A percentile compares a stretch with the other conserved stretches of the same genome.
Evolutionary conservation across 2,329 filamentous ascomycete species (phyloP).

Genomic region (Nemania serpens): DNA sequence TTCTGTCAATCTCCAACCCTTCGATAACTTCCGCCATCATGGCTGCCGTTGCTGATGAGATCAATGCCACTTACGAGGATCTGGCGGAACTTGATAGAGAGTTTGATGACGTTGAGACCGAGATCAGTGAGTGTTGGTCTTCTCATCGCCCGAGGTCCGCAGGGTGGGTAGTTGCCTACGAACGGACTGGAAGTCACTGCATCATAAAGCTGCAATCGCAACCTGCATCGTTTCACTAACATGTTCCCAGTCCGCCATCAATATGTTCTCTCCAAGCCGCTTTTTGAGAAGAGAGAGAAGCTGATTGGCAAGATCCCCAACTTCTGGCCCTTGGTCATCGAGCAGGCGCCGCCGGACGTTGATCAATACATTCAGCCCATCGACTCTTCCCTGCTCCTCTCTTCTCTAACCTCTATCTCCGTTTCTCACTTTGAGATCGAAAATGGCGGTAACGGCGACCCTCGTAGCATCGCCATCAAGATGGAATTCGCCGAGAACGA

Average conservation of each 20-base stretch:
- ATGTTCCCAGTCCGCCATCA: constrained; percentile 69
- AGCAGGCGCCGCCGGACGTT: constrained; percentile 82
- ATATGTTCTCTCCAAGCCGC: constrained; percentile 66
- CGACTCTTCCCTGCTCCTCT: constrained; percentile 75
- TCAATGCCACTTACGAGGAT: constrained; percentile 69
- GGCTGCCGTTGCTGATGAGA: constrained; percentile 27
- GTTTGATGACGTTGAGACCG: constrained; percentile 80
- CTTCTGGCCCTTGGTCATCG: constrained; percentile 95
- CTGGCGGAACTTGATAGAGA: constrained; percentile 80
- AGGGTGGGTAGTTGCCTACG: not conserved
- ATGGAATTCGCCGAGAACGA: constrained; percentile 84
- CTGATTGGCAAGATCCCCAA: constrained; percentile 74
- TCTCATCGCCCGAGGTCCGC: not conserved
- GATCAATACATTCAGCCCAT: constrained; percentile 85
- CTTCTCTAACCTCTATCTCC: constrained; percentile 68
- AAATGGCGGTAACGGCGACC: constrained; percentile 67
- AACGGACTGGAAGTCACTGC: too few species aligned
- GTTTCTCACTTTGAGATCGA: constrained; percentile 83
- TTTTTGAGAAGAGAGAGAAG: constrained; percentile 77
- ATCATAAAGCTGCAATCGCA: not conserved
- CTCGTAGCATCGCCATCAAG: constrained; percentile 75
- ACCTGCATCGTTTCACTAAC: constrained; percentile 1
- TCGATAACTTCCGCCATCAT: constrained; percentile 18
- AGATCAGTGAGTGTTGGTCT: constrained; percentile 69
- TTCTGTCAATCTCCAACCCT: too few species aligned